Percentiles rank a stretch among this genome's conserved stretches.
phyloP scores from a whole-genome alignment of 179 eudicot genomes.

The Dionaea muscipula region DNA sequence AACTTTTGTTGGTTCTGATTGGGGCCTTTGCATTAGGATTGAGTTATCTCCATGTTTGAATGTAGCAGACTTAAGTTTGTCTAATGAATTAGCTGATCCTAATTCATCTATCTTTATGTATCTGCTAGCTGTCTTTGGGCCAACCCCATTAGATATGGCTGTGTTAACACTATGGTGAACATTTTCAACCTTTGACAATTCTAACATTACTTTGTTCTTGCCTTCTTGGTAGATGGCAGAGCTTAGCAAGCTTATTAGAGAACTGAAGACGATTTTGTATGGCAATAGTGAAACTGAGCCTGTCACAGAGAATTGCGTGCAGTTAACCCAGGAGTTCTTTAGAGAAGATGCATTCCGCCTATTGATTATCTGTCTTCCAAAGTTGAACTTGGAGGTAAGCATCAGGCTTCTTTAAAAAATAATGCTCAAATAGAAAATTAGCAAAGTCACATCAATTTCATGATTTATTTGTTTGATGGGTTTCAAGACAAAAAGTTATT shows the following conservation, averaged over 20 bases:
- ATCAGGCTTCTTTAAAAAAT: not conserved
- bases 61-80: too few relatives aligned
- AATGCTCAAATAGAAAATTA: not conserved
- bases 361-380: slow-evolving; percentile 59
- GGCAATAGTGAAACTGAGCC: slow-evolving; percentile 94
- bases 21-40: too few relatives aligned
- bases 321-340: slow-evolving; percentile 92
- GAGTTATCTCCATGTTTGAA: too few relatives aligned
- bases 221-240: slow-evolving; percentile 44
- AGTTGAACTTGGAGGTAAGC: slow-evolving; percentile 76
- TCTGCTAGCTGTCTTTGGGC: too few relatives aligned
- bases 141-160: not conserved
- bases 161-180: not conserved
- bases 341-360: slow-evolving; percentile 71
- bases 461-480: not conserved
- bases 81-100: too few relatives aligned
- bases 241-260: slow-evolving; percentile 61
- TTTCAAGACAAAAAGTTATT: not conserved
- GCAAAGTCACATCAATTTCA: not conserved
- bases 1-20: too few relatives aligned
- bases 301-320: slow-evolving; percentile 81
- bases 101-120: too few relatives aligned
- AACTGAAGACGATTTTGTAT: slow-evolving; percentile 68
- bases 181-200: not conserved
- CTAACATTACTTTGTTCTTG: not conserved